Conservation (phyloP, 306 rosid species). For the Cucurbita pepo region DNA sequence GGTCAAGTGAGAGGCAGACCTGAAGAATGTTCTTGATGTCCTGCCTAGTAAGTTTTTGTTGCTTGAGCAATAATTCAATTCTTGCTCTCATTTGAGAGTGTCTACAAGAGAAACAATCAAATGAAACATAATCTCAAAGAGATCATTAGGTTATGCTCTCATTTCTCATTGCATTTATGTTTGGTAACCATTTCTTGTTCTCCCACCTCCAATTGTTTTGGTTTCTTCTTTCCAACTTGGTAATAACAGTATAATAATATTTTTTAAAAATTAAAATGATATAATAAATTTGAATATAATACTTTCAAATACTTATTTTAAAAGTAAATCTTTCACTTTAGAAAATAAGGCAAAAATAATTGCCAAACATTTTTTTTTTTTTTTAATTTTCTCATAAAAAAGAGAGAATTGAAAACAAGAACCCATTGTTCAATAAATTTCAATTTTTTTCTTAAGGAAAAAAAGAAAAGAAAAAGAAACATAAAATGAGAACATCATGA, state of each 20-base stretch:
- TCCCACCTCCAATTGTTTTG: too few species aligned
- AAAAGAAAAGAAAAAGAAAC: background rate
- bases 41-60: constrained; percentile 60
- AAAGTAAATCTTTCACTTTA: too few species aligned
- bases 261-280: too few species aligned
- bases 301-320: too few species aligned
- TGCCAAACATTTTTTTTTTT: too few species aligned
- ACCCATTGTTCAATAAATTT: background rate
- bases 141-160: background rate
- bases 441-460: background rate
- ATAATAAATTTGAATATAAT: too few species aligned
- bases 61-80: constrained; percentile 80
- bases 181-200: too few species aligned
- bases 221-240: too few species aligned
- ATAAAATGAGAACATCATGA: background rate
- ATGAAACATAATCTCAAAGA: background rate
- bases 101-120: constrained; percentile 22
- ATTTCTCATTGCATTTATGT: background rate
- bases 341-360: too few species aligned
- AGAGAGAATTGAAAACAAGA: background rate
- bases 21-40: constrained; percentile 68
- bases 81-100: constrained; percentile 74
- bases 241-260: too few species aligned
- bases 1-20: constrained; percentile 22
- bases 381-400: background rate